Conservation (phyloP, 2,329 filamentous ascomycete genomes). For the Sclerotinia glacialis region DNA sequence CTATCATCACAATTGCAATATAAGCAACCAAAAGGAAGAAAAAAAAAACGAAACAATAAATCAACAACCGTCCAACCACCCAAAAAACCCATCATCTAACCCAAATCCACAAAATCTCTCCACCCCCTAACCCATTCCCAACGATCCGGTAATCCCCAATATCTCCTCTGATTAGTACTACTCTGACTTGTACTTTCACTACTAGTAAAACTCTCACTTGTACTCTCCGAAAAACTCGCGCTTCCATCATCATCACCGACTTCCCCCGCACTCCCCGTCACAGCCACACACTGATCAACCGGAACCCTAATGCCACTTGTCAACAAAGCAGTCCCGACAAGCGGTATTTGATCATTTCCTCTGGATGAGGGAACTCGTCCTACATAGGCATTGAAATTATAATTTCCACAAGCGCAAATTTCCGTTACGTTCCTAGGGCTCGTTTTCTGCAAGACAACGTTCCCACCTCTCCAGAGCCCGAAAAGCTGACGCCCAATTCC, state of each 20-base stretch:
- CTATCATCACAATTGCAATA: too few relatives aligned
- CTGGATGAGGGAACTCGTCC: neutral
- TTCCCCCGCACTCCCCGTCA: neutral
- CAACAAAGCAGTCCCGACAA: neutral
- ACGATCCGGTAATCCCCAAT: neutral
- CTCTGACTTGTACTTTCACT: neutral
- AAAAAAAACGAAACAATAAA: neutral
- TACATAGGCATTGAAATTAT: constrained; percentile 23
- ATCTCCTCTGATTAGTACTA: neutral
- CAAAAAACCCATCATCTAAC: neutral
- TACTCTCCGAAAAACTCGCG: neutral
- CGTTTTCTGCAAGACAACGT: neutral
- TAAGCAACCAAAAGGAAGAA: fast-evolving
- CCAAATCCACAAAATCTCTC: constrained; percentile 5
- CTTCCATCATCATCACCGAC: neutral
- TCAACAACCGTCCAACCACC: neutral
- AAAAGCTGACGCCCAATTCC: constrained; percentile 2
- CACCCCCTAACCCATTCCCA: constrained; percentile 4
- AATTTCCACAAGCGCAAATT: constrained; percentile 10
- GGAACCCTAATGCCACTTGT: constrained; percentile 1
- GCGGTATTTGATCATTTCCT: neutral
- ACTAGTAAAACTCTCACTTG: neutral
- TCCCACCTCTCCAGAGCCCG: neutral
- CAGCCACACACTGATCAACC: neutral
- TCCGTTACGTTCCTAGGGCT: neutral